A percentile compares a stretch with the other conserved stretches of the same genome.
These are phyloP conservation scores for Xylaria acuta DNA, from an alignment of 495 filamentous ascomycete genomes.

Conservation along the genomic window DNA sequence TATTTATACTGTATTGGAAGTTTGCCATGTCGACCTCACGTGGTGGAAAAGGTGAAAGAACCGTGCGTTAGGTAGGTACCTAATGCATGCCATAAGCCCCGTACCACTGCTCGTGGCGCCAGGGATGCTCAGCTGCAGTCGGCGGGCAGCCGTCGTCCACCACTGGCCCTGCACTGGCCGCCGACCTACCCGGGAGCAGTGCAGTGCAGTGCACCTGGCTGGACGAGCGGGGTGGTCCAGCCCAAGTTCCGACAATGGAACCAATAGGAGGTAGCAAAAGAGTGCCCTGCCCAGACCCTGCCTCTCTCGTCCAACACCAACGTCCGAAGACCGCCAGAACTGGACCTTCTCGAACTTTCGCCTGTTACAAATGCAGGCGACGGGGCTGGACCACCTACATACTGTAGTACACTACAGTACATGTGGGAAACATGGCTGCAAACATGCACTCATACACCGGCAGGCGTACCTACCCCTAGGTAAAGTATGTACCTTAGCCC, in stretches of 20 bases:
- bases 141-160: background rate
- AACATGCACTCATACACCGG: background rate
- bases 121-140: background rate
- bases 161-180: background rate
- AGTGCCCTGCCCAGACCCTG: background rate
- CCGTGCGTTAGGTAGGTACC: background rate
- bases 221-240: background rate
- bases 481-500: background rate
- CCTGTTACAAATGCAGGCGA: slow-evolving; percentile 20
- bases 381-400: no score
- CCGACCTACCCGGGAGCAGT: background rate
- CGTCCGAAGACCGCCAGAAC: background rate
- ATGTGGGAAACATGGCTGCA: slow-evolving; percentile 3
- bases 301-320: slow-evolving; percentile 15
- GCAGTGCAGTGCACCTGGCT: background rate
- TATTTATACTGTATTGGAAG: no score
- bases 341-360: slow-evolving; percentile 24
- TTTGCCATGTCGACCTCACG: background rate
- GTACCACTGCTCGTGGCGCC: background rate
- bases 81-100: background rate
- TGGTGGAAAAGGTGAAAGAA: background rate
- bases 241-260: background rate
- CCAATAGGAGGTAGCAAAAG: background rate
- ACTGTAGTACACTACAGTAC: no score
- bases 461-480: slow-evolving; percentile 1